These are phyloP conservation scores for Mortierella polycephala DNA, from an alignment of 371 early-diverging fungal species.

Conservation along the genomic window DNA sequence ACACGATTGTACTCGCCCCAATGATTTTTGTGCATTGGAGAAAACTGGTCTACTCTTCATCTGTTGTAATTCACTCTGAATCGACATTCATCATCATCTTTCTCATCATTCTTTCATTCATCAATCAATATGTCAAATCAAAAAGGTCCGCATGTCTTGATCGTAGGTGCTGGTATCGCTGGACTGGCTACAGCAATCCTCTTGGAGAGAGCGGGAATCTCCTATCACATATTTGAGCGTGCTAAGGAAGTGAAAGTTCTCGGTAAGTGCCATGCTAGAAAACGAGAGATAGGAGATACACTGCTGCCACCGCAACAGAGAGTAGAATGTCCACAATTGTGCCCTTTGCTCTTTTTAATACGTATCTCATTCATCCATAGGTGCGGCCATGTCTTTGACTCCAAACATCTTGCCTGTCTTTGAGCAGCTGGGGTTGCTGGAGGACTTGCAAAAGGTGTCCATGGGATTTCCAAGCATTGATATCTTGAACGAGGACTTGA, in stretches of 20 bases:
- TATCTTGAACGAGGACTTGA: constrained; percentile 7
- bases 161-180: neutral
- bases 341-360: neutral
- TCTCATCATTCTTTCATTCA: too few species aligned
- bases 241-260: neutral
- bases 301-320: too few species aligned
- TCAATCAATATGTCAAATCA: too few species aligned
- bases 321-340: neutral
- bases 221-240: constrained; percentile 2
- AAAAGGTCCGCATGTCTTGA: neutral
- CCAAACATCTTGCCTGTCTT: constrained; percentile 19
- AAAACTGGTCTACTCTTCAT: too few species aligned
- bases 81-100: neutral
- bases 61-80: too few species aligned
- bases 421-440: constrained; percentile 10
- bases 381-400: constrained; percentile 11
- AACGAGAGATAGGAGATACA: too few species aligned
- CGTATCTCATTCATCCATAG: neutral
- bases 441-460: constrained; percentile 8
- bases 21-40: too few species aligned
- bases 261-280: neutral
- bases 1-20: too few species aligned
- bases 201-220: neutral
- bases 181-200: neutral
- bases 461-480: constrained; percentile 1